Evolutionary conservation across 179 eudicot species (phyloP).

Genomic region (Silene noctiflora): DNA sequence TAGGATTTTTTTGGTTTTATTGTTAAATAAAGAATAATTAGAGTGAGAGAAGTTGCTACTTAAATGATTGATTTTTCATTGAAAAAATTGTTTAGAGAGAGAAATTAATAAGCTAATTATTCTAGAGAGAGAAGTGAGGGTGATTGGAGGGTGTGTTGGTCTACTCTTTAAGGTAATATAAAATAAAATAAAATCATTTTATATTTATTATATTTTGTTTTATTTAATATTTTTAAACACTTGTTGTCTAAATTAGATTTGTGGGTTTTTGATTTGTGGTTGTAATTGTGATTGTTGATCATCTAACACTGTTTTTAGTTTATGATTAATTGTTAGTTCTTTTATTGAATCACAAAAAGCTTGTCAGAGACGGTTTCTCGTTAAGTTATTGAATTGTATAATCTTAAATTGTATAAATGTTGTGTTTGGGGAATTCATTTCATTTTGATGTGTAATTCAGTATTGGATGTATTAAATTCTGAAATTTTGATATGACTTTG

Average conservation of each 20-base stretch:
- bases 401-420: slow-evolving; percentile 20
- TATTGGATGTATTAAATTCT: slow-evolving; percentile 21
- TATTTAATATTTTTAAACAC: slow-evolving; percentile 13
- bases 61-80: slow-evolving; percentile 45
- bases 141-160: slow-evolving; percentile 55
- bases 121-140: slow-evolving; percentile 20
- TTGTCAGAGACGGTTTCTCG: too few species aligned
- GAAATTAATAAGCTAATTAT: slow-evolving; percentile 1
- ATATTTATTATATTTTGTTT: not conserved
- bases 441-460: slow-evolving; percentile 22
- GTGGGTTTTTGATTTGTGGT: slow-evolving; percentile 26
- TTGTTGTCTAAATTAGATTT: slow-evolving; percentile 34
- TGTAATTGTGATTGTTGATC: slow-evolving; percentile 23
- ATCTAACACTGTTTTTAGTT: slow-evolving; percentile 10
- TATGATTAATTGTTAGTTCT: slow-evolving; percentile 23
- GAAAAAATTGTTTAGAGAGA: slow-evolving; percentile 26
- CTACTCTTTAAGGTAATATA: slow-evolving; percentile 50
- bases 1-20: slow-evolving; percentile 22
- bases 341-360: slow-evolving; percentile 1
- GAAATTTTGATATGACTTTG: slow-evolving; percentile 8
- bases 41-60: not conserved
- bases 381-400: not conserved
- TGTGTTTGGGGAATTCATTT: slow-evolving; percentile 12
- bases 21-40: slow-evolving; percentile 19
- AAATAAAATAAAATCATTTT: slow-evolving; percentile 6